phyloP scores from a whole-genome alignment of 371 early-diverging fungal species.

The Dentiscutata heterogama region DNA sequence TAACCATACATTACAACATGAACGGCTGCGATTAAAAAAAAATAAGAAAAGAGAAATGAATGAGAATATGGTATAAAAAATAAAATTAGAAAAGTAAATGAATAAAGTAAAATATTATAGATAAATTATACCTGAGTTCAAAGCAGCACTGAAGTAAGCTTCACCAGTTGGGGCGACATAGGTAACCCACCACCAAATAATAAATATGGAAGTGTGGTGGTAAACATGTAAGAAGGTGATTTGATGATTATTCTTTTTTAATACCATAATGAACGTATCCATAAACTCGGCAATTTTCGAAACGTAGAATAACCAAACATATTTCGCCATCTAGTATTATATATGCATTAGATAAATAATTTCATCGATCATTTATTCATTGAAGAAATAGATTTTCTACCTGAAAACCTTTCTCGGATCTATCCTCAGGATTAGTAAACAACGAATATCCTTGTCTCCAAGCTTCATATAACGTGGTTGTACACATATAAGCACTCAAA shows the following conservation, averaged over 20 bases:
- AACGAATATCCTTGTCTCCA: slow-evolving; percentile 55
- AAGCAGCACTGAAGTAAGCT: slow-evolving; percentile 67
- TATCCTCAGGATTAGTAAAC: slow-evolving; percentile 60
- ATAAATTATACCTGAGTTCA: slow-evolving; percentile 59
- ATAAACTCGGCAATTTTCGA: slow-evolving; percentile 71
- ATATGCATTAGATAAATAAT: not conserved
- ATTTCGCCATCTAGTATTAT: slow-evolving; percentile 59
- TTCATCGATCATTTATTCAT: not conserved
- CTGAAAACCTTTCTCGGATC: slow-evolving; percentile 53
- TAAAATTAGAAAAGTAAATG: not conserved
- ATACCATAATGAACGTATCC: slow-evolving; percentile 74
- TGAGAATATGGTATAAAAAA: not conserved
- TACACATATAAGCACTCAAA: slow-evolving; percentile 65
- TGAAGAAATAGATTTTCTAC: slow-evolving; percentile 47
- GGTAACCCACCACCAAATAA: slow-evolving; percentile 69
- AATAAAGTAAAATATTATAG: not conserved
- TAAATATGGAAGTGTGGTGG: slow-evolving; percentile 72
- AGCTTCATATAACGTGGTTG: slow-evolving; percentile 61
- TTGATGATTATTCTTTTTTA: slow-evolving; percentile 73
- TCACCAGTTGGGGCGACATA: slow-evolving; percentile 69
- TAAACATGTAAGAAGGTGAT: slow-evolving; percentile 76
- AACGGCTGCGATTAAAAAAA: slow-evolving; percentile 49
- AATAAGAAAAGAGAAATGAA: not conserved
- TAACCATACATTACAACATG: slow-evolving; percentile 77
- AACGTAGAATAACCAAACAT: slow-evolving; percentile 67